Evolutionary conservation across 495 filamentous ascomycete genomes (phyloP).

Genomic region (Immersiella caudata): DNA sequence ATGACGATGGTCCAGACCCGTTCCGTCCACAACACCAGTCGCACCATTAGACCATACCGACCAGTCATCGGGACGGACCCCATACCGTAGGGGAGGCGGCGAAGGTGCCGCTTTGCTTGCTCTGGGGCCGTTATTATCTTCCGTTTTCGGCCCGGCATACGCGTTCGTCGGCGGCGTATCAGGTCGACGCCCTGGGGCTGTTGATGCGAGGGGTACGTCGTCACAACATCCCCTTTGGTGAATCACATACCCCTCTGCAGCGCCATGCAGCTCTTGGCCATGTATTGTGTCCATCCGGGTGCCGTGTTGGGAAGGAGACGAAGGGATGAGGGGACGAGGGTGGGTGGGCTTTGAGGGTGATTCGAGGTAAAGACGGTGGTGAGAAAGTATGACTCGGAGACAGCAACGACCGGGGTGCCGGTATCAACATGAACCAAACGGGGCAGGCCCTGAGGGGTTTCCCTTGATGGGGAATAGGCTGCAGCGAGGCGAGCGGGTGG

Average conservation of each 20-base stretch:
- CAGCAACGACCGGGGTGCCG: neutral
- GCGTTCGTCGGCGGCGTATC: neutral
- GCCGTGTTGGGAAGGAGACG: neutral
- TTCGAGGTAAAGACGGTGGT: neutral
- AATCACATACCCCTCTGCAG: neutral
- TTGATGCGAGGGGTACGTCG: neutral
- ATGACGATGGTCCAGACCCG: neutral
- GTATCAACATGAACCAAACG: neutral
- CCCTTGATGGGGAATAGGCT: neutral
- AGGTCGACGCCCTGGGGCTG: neutral
- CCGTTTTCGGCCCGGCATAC: neutral
- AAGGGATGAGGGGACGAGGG: neutral
- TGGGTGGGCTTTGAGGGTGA: neutral
- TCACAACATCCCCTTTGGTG: neutral
- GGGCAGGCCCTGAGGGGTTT: neutral
- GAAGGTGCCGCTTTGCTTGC: neutral
- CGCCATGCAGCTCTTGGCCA: neutral
- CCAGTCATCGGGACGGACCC: neutral
- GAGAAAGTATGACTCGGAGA: neutral
- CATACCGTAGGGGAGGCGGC: neutral
- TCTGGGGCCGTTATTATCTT: neutral
- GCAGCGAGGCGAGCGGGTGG: neutral
- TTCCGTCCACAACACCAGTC: neutral
- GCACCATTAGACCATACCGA: neutral
- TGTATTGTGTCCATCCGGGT: neutral